Evolutionary conservation across 805 yeast species (phyloP).

Genomic region (Candida vaughaniae): DNA sequence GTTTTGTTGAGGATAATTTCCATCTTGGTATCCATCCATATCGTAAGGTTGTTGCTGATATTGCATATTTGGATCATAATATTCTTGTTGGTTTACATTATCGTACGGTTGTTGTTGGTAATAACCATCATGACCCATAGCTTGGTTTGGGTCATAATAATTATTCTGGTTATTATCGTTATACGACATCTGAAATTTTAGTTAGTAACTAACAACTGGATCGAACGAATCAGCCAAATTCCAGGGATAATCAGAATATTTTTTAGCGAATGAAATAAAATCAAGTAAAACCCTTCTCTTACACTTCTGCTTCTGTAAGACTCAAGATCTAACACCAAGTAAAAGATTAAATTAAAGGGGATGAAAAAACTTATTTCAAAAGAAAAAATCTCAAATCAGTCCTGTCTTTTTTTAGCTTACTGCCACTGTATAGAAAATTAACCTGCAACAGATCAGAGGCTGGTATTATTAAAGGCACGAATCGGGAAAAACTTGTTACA

Average conservation of each 20-base stretch:
- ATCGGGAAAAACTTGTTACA: constrained; percentile 4
- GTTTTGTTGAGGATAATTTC: constrained; percentile 38
- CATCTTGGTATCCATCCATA: constrained; percentile 47
- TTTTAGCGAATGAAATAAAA: no score
- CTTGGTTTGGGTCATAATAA: constrained; percentile 49
- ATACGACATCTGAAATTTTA: constrained; percentile 49
- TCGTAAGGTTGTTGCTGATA: constrained; percentile 50
- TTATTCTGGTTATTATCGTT: constrained; percentile 50
- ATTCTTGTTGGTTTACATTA: constrained; percentile 37
- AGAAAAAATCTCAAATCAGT: no score
- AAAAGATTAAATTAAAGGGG: no score
- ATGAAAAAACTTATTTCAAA: no score
- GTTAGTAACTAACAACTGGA: constrained; percentile 14
- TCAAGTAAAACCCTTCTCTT: no score
- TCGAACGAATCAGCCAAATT: neutral
- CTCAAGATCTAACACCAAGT: no score
- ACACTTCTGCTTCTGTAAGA: no score
- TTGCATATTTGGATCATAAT: constrained; percentile 47
- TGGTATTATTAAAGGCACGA: constrained; percentile 2
- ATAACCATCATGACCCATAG: constrained; percentile 27
- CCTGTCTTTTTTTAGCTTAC: no score
- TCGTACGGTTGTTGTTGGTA: constrained; percentile 32
- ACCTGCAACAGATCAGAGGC: no score
- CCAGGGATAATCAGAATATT: no score
- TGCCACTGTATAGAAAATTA: no score